These are phyloP conservation scores for Vigna radiata DNA, from an alignment of 306 rosid genomes.

Conservation along the genomic window DNA sequence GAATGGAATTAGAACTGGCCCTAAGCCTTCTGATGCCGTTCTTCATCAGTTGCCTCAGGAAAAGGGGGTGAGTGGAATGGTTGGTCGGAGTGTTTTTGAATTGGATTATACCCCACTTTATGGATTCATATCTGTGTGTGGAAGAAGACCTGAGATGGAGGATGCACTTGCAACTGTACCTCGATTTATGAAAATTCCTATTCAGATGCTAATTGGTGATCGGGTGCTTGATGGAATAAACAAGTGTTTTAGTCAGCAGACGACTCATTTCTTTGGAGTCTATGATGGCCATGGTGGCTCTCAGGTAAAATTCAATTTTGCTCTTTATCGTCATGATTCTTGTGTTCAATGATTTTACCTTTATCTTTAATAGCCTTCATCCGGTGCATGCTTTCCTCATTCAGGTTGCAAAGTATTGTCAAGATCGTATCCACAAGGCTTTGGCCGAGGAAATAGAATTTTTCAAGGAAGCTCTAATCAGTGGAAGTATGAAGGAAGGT, in stretches of 20 bases:
- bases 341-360: neutral
- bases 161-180: slow-evolving; percentile 79
- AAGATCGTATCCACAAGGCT: slow-evolving; percentile 76
- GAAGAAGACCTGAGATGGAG: slow-evolving; percentile 98
- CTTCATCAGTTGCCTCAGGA: slow-evolving; percentile 69
- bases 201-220: slow-evolving; percentile 77
- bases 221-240: slow-evolving; percentile 63
- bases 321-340: slow-evolving; percentile 10
- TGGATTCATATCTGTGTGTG: slow-evolving; percentile 79
- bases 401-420: slow-evolving; percentile 92
- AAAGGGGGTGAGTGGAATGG: slow-evolving; percentile 54
- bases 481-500: slow-evolving; percentile 53
- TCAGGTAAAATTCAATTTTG: slow-evolving; percentile 60
- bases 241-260: slow-evolving; percentile 66
- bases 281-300: slow-evolving; percentile 96
- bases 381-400: slow-evolving; percentile 33
- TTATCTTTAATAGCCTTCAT: slow-evolving; percentile 18
- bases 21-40: slow-evolving; percentile 51
- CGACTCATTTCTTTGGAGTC: slow-evolving; percentile 83
- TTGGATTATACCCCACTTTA: slow-evolving; percentile 83
- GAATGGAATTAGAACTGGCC: slow-evolving; percentile 52
- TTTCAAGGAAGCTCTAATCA: slow-evolving; percentile 57
- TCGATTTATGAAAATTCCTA: slow-evolving; percentile 67
- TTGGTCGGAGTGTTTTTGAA: slow-evolving; percentile 82
- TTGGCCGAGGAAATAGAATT: slow-evolving; percentile 83